Percentiles rank a stretch among this genome's conserved stretches.
Conservation (phyloP, 2,329 filamentous ascomycete genomes). For the Ceratocystis cacaofunesta region DNA sequence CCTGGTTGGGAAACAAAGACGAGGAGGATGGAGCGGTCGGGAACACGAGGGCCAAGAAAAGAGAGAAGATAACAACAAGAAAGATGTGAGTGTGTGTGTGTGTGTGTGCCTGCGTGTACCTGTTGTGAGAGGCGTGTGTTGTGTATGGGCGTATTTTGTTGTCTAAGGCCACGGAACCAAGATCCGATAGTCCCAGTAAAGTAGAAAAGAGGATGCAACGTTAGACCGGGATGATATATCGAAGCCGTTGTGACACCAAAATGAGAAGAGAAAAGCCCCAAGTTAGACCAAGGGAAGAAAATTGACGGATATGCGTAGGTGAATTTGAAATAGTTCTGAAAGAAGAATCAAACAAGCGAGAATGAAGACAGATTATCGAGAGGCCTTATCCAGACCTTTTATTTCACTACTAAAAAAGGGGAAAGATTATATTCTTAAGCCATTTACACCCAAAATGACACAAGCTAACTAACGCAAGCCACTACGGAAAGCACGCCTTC, state of each 20-base stretch:
- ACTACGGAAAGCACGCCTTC: conserved; percentile 14
- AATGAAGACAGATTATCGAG: background rate
- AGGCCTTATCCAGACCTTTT: no score
- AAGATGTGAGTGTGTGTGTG: background rate
- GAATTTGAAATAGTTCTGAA: background rate
- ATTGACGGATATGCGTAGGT: background rate
- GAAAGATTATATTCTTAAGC: background rate
- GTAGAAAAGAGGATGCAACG: background rate
- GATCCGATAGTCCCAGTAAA: background rate
- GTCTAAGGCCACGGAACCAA: background rate
- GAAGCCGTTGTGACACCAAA: background rate
- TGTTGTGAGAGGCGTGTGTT: background rate
- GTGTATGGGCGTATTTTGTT: background rate
- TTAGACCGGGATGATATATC: background rate
- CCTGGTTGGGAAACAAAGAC: background rate
- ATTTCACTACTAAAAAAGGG: no score
- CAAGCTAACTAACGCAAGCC: conserved; percentile 10
- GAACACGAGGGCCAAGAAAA: background rate
- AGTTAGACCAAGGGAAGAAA: background rate
- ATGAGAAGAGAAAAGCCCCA: background rate
- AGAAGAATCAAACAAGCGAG: background rate
- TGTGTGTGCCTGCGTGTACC: background rate
- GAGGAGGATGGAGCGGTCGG: background rate
- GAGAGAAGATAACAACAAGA: background rate
- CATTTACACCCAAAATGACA: conserved; percentile 10